Evolutionary conservation across 129 eudicot species (phyloP).

Genomic region (Flaveria bidentis): DNA sequence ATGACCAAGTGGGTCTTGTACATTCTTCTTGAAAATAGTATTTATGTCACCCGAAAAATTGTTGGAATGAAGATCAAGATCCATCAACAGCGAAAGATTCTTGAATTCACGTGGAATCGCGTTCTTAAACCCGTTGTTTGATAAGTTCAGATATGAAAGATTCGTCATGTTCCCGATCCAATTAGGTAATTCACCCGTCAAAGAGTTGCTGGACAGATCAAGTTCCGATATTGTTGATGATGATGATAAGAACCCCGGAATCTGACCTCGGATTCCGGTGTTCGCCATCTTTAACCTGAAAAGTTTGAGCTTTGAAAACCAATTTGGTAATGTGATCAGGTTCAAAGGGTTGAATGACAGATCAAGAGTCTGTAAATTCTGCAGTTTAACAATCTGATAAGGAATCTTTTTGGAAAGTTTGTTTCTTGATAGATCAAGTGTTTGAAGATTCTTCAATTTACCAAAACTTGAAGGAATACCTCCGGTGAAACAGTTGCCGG

Average conservation of each 20-base stretch:
- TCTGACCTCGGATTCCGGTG: constrained; percentile 63
- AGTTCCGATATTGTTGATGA: constrained; percentile 48
- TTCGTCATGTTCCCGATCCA: constrained; percentile 87
- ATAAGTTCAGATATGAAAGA: constrained; percentile 57
- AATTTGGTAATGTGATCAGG: constrained; percentile 45
- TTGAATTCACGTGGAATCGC: constrained; percentile 55
- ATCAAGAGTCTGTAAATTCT: constrained; percentile 50
- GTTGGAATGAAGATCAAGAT: constrained; percentile 89
- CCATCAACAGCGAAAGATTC: constrained; percentile 53
- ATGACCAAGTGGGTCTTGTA: constrained; percentile 53
- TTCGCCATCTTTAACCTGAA: constrained; percentile 52
- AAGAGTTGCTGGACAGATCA: constrained; percentile 65
- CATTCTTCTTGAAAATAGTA: constrained; percentile 48
- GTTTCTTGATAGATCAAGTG: constrained; percentile 68
- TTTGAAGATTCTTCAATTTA: constrained; percentile 45
- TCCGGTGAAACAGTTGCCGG: constrained; percentile 62
- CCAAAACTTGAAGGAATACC: constrained; percentile 66
- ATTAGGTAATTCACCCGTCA: constrained; percentile 56
- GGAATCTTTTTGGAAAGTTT: constrained; percentile 54
- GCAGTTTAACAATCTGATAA: constrained; percentile 48
- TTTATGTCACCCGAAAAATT: constrained; percentile 62
- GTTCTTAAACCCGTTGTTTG: constrained; percentile 57
- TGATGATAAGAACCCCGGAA: constrained; percentile 54
- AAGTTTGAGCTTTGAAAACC: constrained; percentile 49
- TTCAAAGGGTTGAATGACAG: constrained; percentile 64